Percentiles rank a stretch among this genome's conserved stretches.
Evolutionary conservation across 1,284 basidiomycete species (phyloP).

Genomic region (Takashimella tepidaria): DNA sequence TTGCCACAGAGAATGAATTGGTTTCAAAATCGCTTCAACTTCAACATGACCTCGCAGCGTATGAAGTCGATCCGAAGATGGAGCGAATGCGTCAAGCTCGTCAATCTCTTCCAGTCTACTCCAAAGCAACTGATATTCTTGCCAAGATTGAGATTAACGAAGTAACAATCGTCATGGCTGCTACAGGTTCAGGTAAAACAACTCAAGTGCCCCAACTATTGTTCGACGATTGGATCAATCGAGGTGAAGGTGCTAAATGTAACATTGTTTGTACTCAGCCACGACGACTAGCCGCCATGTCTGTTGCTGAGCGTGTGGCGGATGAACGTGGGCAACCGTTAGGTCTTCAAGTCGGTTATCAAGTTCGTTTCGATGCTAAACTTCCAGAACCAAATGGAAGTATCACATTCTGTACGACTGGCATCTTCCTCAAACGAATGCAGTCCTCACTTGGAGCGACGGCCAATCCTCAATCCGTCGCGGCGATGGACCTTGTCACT

Average conservation of each 20-base stretch:
- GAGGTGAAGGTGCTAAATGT: conserved; percentile 73
- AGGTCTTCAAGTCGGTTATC: conserved; percentile 77
- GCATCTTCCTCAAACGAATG: conserved; percentile 81
- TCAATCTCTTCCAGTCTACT: conserved; percentile 66
- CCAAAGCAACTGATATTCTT: conserved; percentile 61
- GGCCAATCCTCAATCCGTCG: conserved; percentile 36
- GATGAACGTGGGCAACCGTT: conserved; percentile 76
- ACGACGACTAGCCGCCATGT: conserved; percentile 84
- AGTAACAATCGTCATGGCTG: conserved; percentile 89
- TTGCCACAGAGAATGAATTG: conserved; percentile 37
- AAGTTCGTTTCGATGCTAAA: conserved; percentile 85
- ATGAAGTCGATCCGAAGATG: conserved; percentile 60
- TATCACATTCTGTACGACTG: conserved; percentile 91
- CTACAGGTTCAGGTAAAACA: conserved; percentile 93
- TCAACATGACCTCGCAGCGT: conserved; percentile 55
- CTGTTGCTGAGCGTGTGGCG: conserved; percentile 86
- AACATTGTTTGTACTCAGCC: conserved; percentile 95
- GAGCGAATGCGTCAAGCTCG: conserved; percentile 66
- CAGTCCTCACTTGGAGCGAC: conserved; percentile 64
- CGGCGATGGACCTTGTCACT: conserved; percentile 71
- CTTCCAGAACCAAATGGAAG: conserved; percentile 72
- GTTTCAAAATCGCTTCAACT: conserved; percentile 61
- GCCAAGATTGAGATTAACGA: conserved; percentile 71
- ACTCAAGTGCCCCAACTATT: conserved; percentile 93
- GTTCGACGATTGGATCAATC: conserved; percentile 75